These are phyloP conservation scores for Ophiosphaerella narmari DNA, from an alignment of 2,329 filamentous ascomycete species.

Conservation along the genomic window DNA sequence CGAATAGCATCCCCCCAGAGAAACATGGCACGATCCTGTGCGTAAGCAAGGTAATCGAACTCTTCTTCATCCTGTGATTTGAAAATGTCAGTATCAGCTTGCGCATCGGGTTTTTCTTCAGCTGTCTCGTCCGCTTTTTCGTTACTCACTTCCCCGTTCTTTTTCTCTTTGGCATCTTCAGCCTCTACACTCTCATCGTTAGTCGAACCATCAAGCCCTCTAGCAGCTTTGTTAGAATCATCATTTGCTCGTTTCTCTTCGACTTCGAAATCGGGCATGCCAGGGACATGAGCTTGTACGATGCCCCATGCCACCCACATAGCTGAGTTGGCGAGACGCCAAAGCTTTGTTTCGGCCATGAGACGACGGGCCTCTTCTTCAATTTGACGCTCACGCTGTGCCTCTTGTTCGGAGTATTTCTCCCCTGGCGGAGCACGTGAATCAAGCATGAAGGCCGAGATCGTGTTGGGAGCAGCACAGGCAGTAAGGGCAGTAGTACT, in stretches of 20 bases:
- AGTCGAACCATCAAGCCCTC: slow-evolving; percentile 33
- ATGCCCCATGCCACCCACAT: slow-evolving; percentile 97
- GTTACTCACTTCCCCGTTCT: slow-evolving; percentile 33
- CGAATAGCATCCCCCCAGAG: slow-evolving; percentile 90
- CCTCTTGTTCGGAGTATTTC: slow-evolving; percentile 46
- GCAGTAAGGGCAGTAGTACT: slow-evolving; percentile 41
- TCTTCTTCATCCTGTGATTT: slow-evolving; percentile 64
- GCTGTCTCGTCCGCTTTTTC: slow-evolving; percentile 27
- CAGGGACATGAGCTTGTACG: slow-evolving; percentile 87
- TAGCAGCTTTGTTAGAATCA: slow-evolving; percentile 21
- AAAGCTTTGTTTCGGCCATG: slow-evolving; percentile 78
- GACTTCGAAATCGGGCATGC: slow-evolving; percentile 60
- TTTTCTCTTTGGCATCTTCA: slow-evolving; percentile 15
- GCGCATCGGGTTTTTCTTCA: slow-evolving; percentile 28
- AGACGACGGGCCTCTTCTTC: slow-evolving; percentile 73
- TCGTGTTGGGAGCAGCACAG: slow-evolving; percentile 41
- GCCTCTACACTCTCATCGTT: slow-evolving; percentile 24
- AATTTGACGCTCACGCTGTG: slow-evolving; percentile 61
- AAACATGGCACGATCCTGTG: slow-evolving; percentile 87
- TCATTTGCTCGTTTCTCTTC: slow-evolving; percentile 18
- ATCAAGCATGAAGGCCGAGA: slow-evolving; percentile 79
- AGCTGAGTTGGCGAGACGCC: slow-evolving; percentile 85
- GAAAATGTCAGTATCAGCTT: slow-evolving; percentile 43
- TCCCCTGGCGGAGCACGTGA: slow-evolving; percentile 44
- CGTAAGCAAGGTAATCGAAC: slow-evolving; percentile 92